Percentiles rank a stretch among this genome's conserved stretches.
Evolutionary conservation across 1,139 yeast genomes (phyloP).

Genomic region (Protomyces inundatus): DNA sequence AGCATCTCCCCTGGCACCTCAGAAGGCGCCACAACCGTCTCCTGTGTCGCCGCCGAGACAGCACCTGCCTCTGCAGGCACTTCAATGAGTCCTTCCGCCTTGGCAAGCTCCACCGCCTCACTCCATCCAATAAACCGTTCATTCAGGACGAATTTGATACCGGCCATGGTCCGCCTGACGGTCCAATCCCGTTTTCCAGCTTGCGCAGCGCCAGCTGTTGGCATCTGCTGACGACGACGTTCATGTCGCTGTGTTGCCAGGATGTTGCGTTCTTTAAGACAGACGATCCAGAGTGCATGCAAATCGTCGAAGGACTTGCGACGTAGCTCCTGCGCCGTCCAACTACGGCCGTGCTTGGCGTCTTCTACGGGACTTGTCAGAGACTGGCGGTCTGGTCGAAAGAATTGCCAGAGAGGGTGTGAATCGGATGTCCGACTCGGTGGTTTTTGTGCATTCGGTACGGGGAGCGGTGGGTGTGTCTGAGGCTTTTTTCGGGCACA

Average conservation of each 20-base stretch:
- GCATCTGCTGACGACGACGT: conserved; percentile 35
- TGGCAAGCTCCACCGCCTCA: conserved; percentile 26
- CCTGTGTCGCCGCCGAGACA: neutral
- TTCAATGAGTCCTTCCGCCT: conserved; percentile 10
- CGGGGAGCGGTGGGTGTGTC: conserved; percentile 18
- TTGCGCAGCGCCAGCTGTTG: neutral
- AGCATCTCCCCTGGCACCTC: too few relatives aligned
- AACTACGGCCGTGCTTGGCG: conserved; percentile 55
- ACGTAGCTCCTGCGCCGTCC: conserved; percentile 86
- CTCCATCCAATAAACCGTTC: conserved; percentile 28
- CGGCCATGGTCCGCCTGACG: conserved; percentile 29
- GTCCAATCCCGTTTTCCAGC: conserved; percentile 8
- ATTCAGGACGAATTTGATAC: conserved; percentile 29
- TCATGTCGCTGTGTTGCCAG: conserved; percentile 68
- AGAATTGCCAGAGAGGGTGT: conserved; percentile 95
- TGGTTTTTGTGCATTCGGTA: conserved; percentile 12
- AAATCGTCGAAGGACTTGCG: conserved; percentile 86
- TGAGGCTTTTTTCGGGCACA: neutral
- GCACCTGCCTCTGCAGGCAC: neutral
- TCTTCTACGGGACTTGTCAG: conserved; percentile 37
- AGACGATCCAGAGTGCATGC: conserved; percentile 84
- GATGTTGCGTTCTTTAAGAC: conserved; percentile 75
- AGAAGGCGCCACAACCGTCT: neutral
- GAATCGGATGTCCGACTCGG: conserved; percentile 45
- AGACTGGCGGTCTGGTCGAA: conserved; percentile 50